Conservation (phyloP, 768 basidiomycete genomes). For the Cubamyces sp. region DNA sequence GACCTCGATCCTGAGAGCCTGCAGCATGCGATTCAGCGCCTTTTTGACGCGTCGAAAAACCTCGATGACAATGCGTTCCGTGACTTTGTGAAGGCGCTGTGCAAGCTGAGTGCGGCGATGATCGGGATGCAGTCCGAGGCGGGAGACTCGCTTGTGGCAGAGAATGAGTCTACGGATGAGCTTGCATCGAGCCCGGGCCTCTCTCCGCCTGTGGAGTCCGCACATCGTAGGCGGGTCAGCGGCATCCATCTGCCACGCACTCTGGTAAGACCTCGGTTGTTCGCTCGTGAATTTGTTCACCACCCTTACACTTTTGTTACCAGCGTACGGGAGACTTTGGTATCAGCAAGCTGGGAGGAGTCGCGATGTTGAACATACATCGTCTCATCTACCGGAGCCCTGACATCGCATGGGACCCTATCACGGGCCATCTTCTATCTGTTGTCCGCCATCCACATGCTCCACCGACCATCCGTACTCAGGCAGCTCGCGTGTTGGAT, state of each 20-base stretch:
- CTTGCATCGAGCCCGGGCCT: constrained; percentile 29
- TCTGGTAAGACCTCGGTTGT: constrained; percentile 52
- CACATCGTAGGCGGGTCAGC: constrained; percentile 75
- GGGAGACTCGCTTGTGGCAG: constrained; percentile 32
- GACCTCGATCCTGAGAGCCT: constrained; percentile 81
- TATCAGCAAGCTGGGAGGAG: constrained; percentile 81
- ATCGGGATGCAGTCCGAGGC: constrained; percentile 78
- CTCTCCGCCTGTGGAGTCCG: constrained; percentile 46
- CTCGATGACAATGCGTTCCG: constrained; percentile 83
- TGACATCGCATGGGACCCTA: constrained; percentile 82
- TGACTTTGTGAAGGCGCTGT: constrained; percentile 77
- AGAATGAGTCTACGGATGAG: constrained; percentile 46
- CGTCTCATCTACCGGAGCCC: constrained; percentile 85
- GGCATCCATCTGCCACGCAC: constrained; percentile 86
- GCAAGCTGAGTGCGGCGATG: constrained; percentile 90
- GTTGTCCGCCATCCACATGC: constrained; percentile 72
- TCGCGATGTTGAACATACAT: constrained; percentile 82
- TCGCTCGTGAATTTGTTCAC: constrained; percentile 2
- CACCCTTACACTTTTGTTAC: neutral
- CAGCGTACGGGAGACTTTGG: constrained; percentile 94
- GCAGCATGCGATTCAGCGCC: constrained; percentile 70
- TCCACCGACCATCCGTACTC: constrained; percentile 78
- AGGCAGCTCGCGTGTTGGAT: constrained; percentile 86
- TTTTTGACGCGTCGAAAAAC: constrained; percentile 87
- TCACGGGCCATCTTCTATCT: constrained; percentile 78